A percentile compares a stretch with the other conserved stretches of the same genome.
Conservation (phyloP, 352 stramenopile genomes). For the Salisapilia sapeloensis region DNA sequence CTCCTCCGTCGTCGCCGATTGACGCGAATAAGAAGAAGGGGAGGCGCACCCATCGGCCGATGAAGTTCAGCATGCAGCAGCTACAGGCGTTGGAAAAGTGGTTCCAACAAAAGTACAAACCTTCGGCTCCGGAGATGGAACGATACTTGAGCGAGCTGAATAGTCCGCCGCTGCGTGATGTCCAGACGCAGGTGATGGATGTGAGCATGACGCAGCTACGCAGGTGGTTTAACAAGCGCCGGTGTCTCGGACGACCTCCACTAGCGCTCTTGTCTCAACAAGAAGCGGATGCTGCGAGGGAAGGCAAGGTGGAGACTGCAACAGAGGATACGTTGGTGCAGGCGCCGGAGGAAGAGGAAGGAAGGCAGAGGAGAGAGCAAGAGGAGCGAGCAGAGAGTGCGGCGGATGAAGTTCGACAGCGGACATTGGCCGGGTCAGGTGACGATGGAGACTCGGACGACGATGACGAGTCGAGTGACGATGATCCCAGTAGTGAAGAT, state of each 20-base stretch:
- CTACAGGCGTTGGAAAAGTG: slow-evolving; percentile 58
- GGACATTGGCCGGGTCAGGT: too few relatives aligned
- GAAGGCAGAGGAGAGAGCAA: too few relatives aligned
- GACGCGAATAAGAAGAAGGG: slow-evolving; percentile 32
- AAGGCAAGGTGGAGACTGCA: too few relatives aligned
- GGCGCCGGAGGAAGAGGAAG: too few relatives aligned
- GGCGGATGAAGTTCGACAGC: too few relatives aligned
- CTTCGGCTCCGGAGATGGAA: slow-evolving; percentile 65
- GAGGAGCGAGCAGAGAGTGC: too few relatives aligned
- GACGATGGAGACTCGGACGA: too few relatives aligned
- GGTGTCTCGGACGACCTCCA: slow-evolving; percentile 59
- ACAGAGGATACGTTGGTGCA: too few relatives aligned
- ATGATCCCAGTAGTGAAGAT: too few relatives aligned
- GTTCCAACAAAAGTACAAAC: slow-evolving; percentile 82
- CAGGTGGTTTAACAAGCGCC: slow-evolving; percentile 76
- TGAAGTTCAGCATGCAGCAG: slow-evolving; percentile 80
- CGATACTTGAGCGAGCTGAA: slow-evolving; percentile 52
- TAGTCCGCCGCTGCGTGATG: slow-evolving; percentile 42
- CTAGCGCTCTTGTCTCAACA: slow-evolving; percentile 75
- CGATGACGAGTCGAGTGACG: too few relatives aligned
- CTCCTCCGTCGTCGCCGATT: slow-evolving; percentile 11
- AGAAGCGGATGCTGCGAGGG: slow-evolving; percentile 34
- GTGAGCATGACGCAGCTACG: slow-evolving; percentile 78
- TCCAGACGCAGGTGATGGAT: slow-evolving; percentile 58
- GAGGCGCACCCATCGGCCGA: slow-evolving; percentile 36